Percentiles rank a stretch among this genome's conserved stretches.
These are phyloP conservation scores for Mucor saturninus DNA, from an alignment of 371 early-diverging fungal genomes.

Conservation along the genomic window DNA sequence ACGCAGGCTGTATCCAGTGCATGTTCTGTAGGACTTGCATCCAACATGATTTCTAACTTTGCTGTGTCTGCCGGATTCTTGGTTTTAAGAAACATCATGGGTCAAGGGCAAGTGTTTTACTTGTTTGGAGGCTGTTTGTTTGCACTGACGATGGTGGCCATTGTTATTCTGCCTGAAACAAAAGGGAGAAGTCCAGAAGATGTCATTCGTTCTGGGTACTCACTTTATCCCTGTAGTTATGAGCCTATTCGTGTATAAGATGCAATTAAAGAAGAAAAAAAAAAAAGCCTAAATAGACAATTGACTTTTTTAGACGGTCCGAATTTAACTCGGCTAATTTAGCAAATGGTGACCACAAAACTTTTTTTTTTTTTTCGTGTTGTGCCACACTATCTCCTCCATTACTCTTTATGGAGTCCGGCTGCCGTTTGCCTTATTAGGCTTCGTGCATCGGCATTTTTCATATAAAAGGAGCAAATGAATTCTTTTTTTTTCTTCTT, in stretches of 20 bases:
- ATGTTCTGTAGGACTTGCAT: constrained; percentile 68
- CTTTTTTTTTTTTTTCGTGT: too few relatives aligned
- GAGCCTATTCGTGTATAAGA: constrained; percentile 7
- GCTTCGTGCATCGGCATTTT: too few relatives aligned
- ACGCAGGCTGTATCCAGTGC: constrained; percentile 72
- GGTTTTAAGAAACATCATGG: constrained; percentile 60
- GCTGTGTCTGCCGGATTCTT: constrained; percentile 70
- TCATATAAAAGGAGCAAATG: not conserved
- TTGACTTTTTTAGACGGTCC: too few relatives aligned
- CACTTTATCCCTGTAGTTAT: constrained; percentile 33
- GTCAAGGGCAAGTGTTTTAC: constrained; percentile 73
- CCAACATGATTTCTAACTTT: constrained; percentile 80
- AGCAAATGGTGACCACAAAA: too few relatives aligned
- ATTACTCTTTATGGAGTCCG: too few relatives aligned
- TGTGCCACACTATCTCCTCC: too few relatives aligned
- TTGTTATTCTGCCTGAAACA: constrained; percentile 81
- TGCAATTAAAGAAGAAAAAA: too few relatives aligned
- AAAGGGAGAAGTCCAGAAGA: constrained; percentile 65
- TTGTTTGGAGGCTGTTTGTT: constrained; percentile 66
- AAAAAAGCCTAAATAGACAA: too few relatives aligned
- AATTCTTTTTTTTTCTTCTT: not conserved
- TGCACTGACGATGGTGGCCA: constrained; percentile 51
- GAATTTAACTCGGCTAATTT: too few relatives aligned
- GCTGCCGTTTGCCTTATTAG: too few relatives aligned
- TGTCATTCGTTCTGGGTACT: constrained; percentile 49